These are phyloP conservation scores for Oidiodendron maius DNA, from an alignment of 495 filamentous ascomycete genomes.

Conservation along the genomic window DNA sequence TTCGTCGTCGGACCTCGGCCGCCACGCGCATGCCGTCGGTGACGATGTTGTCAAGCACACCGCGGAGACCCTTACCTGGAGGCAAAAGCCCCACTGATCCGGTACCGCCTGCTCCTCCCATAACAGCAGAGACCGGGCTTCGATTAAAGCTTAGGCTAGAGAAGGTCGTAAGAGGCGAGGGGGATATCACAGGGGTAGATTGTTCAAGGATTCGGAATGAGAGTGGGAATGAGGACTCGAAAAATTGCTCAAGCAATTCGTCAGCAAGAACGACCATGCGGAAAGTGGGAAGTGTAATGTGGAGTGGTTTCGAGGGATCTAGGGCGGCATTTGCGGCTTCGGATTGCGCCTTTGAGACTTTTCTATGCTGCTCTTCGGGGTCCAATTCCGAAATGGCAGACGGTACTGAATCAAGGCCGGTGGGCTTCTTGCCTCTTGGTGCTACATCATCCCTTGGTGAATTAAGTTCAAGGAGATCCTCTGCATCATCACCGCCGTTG, in stretches of 20 bases:
- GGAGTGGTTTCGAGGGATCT: slow-evolving; percentile 83
- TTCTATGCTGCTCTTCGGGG: slow-evolving; percentile 14
- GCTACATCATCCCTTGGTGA: not conserved
- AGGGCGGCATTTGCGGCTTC: slow-evolving; percentile 79
- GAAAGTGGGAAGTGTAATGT: slow-evolving; percentile 97
- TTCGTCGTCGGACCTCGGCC: slow-evolving; percentile 77
- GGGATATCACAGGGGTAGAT: slow-evolving; percentile 26
- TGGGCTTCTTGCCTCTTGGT: slow-evolving; percentile 15
- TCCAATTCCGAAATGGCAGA: not conserved
- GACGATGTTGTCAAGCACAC: slow-evolving; percentile 94
- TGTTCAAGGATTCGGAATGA: slow-evolving; percentile 53
- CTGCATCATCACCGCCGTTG: slow-evolving; percentile 64
- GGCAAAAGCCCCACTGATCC: slow-evolving; percentile 30
- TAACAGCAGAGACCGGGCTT: slow-evolving; percentile 17
- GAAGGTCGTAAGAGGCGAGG: slow-evolving; percentile 70
- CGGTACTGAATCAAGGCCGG: slow-evolving; percentile 10
- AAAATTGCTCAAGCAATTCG: slow-evolving; percentile 92
- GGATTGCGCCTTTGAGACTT: slow-evolving; percentile 47
- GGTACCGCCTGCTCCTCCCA: slow-evolving; percentile 25
- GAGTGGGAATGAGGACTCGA: slow-evolving; percentile 72
- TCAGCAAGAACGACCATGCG: slow-evolving; percentile 97
- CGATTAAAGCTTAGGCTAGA: slow-evolving; percentile 53
- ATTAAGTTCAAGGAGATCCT: slow-evolving; percentile 59
- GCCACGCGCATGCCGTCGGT: slow-evolving; percentile 95
- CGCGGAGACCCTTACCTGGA: slow-evolving; percentile 74